phyloP scores from a whole-genome alignment of 176 grass and related monocot genomes.

The Miscanthus lutarioriparius region DNA sequence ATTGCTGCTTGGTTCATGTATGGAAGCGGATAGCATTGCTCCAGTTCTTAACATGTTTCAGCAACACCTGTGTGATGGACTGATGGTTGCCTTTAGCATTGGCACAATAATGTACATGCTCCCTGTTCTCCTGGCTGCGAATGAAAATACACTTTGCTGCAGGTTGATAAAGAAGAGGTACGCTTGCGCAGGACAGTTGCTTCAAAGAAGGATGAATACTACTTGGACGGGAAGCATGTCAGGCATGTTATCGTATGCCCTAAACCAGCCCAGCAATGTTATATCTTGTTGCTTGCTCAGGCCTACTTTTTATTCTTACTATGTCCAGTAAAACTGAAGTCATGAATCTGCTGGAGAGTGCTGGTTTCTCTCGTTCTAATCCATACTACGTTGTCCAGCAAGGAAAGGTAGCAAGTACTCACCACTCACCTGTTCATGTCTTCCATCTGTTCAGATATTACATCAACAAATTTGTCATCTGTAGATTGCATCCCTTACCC shows the following conservation, averaged over 20 bases:
- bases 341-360: conserved; percentile 99
- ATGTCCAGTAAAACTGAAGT: conserved; percentile 95
- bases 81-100: neutral
- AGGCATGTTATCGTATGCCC: conserved; percentile 56
- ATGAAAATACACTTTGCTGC: conserved; percentile 20
- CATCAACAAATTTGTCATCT: conserved; percentile 35
- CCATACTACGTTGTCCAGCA: conserved; percentile 99
- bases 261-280: conserved; percentile 19
- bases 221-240: conserved; percentile 89
- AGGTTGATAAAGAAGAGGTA: conserved; percentile 98
- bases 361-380: conserved; percentile 98
- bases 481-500: conserved; percentile 93
- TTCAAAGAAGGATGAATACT: conserved; percentile 99
- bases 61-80: neutral
- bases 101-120: conserved; percentile 23
- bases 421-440: conserved; percentile 16
- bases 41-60: neutral
- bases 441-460: conserved; percentile 15
- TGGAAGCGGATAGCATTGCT: neutral
- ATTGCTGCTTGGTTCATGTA: neutral
- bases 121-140: conserved; percentile 9
- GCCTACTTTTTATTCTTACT: conserved; percentile 17
- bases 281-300: conserved; percentile 23
- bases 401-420: conserved; percentile 67
- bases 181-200: conserved; percentile 84